Evolutionary conservation across 257 asterid genomes (phyloP), one percentile per base, ranked within the genome.

Genomic region (Penstemon davidsonii): DNA sequence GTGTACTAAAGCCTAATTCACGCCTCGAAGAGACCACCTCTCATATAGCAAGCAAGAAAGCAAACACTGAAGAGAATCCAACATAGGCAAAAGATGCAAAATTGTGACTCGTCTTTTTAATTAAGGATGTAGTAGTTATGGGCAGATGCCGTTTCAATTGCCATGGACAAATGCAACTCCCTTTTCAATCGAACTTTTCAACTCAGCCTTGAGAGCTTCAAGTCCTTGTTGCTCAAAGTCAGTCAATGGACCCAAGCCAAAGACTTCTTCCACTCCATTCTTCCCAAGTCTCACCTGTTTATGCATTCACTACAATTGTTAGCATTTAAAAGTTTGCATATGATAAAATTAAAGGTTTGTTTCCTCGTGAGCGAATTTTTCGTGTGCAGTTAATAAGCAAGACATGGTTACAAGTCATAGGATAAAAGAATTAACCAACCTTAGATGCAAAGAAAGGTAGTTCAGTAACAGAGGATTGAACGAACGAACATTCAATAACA

Each of bases 371-470:
- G 33, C 2, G 2, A 1, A 25, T 1, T 25, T 25, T 25, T 25
- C 33, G 2, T 1, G 33, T 25, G 33, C 33, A 25, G 33, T 25
- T 25, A 3, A 49, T 12, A 11, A 12, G 54, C 54, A 49, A 3
- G 54, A 15, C 15, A 9, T 49, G 15, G 54, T 12, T 25, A 46
- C 51, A 49, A 49, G 33, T 25, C 33, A 25, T 25, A 25, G 2
- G 33, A 25, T 25, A 25, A 15, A 4, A 15, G 36, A 39, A 40
- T 8, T 49, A 8, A 37, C 38, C 51, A 18, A 80, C 95, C 91
- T 83, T 85, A 36, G 91, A 87, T 75, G 95, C 89, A 68, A 85
- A 87, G 85, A 85, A 87, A 25, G 91, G 89, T 8, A 83, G 73
- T 44, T 85, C 95, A 3, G 91, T 85, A 60, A 87, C 78, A 38